Evolutionary conservation across 1,139 yeast genomes (phyloP), one percentile per base, ranked within the genome.

Genomic region (Pichia sp.): DNA sequence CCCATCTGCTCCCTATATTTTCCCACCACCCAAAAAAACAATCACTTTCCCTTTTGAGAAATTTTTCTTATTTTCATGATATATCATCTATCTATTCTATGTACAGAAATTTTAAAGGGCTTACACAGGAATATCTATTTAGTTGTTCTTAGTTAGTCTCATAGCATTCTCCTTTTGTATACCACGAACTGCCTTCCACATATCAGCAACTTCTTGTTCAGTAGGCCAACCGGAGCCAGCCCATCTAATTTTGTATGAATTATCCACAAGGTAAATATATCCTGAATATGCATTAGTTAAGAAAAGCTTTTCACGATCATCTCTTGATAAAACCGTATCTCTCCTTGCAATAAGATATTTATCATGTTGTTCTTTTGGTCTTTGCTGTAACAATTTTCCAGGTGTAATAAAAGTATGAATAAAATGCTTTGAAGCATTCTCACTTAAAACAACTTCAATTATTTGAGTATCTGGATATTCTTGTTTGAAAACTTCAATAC

Each of bases 201-300:
- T 63, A 30, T 76, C 66, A n/a, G 68, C 65, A 41, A 69, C 65
- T 54, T 90, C 97, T 32, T 73, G 72, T 10, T 74, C 78, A 20
- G 71, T 70, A 3, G 96, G 83, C 41, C 73, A 75, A 1, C 98
- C 98, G 58, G 95, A 79, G 1, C 90, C 87, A 16, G 90, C 92
- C 97, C 97, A 92, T 56, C 98, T 71, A 41, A 92, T 81, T 55
- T 75, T 80, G 43, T 86, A 83, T 16, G 78, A 69, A 20, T 70
- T 69, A 58, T 92, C 98, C 32, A 92, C 72, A 20, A 92, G 68
- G 55, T 87, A 84, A 9, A 87, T 69, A 60, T 87, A 90, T 0
- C 98, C 97, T 1, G 95, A 78, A 54, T 84, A 85, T 39, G 78
- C 74, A 61, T 92, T 92, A 50, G 80, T 82, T 54, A 92, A 76